Evolutionary conservation across 2,329 filamentous ascomycete genomes (phyloP).

Genomic region (Aaosphaeria arxii): DNA sequence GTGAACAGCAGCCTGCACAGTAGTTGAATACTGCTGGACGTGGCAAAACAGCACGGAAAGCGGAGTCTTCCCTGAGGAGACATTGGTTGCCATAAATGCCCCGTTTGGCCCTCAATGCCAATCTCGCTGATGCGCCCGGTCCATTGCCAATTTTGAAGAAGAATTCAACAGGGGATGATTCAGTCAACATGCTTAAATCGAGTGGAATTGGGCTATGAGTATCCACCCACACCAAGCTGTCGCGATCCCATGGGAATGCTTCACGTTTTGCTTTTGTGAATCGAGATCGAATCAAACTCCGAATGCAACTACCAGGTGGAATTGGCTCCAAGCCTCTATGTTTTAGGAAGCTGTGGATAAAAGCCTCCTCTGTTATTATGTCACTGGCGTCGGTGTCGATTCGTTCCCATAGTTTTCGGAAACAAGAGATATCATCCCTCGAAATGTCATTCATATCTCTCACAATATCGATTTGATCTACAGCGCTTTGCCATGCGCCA

Average conservation of each 20-base stretch:
- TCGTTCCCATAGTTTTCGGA: slow-evolving; percentile 6
- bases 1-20: too few relatives aligned
- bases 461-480: slow-evolving; percentile 9
- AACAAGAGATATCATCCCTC: slow-evolving; percentile 2
- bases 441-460: not conserved
- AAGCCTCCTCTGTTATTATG: slow-evolving; percentile 2
- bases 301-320: slow-evolving; percentile 1
- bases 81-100: too few relatives aligned
- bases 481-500: slow-evolving; percentile 13
- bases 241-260: slow-evolving; percentile 13
- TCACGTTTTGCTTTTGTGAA: slow-evolving; percentile 10
- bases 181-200: too few relatives aligned
- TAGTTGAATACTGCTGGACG: too few relatives aligned
- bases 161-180: too few relatives aligned
- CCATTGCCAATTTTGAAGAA: too few relatives aligned
- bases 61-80: too few relatives aligned
- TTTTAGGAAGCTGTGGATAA: not conserved
- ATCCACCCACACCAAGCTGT: not conserved
- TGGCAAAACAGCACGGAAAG: too few relatives aligned
- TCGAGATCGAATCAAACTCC: slow-evolving; percentile 7
- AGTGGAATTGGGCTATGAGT: too few relatives aligned
- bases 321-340: not conserved
- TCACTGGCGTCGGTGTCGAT: slow-evolving; percentile 7
- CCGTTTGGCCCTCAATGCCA: too few relatives aligned
- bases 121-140: too few relatives aligned